Evolutionary conservation across 129 eudicot species (phyloP).

Genomic region (Tagetes erecta): DNA sequence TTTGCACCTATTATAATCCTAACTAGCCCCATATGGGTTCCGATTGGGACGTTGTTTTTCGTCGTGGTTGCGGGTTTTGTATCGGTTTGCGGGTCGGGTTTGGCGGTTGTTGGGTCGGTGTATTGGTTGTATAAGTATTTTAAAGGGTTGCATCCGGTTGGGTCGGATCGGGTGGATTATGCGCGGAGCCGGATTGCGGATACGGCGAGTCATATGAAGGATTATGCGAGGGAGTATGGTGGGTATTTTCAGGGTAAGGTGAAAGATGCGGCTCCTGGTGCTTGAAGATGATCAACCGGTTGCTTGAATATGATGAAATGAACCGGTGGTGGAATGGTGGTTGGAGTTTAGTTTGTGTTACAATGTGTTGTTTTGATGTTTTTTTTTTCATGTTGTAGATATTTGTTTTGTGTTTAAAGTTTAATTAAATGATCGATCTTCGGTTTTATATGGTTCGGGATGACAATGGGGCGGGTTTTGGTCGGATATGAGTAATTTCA

Average conservation of each 20-base stretch:
- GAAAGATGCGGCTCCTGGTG: constrained; percentile 88
- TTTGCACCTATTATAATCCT: constrained; percentile 50
- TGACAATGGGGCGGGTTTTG: neutral
- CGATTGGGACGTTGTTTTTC: constrained; percentile 50
- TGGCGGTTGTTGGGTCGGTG: constrained; percentile 34
- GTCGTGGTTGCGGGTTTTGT: constrained; percentile 47
- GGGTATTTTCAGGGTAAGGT: constrained; percentile 63
- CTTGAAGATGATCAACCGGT: constrained; percentile 43
- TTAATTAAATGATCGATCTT: constrained; percentile 1
- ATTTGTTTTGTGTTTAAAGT: neutral
- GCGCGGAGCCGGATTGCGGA: constrained; percentile 73
- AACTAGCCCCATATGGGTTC: constrained; percentile 71
- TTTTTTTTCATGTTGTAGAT: constrained; percentile 5
- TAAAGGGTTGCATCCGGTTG: constrained; percentile 66
- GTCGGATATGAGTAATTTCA: no score
- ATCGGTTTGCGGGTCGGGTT: constrained; percentile 46
- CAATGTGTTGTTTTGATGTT: neutral
- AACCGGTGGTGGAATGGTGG: neutral
- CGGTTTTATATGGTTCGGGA: constrained; percentile 3
- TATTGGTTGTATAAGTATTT: constrained; percentile 64
- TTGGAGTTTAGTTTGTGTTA: neutral
- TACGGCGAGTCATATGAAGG: constrained; percentile 74
- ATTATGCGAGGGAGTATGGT: constrained; percentile 74
- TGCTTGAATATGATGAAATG: neutral
- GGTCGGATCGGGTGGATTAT: constrained; percentile 74